Evolutionary conservation across 768 basidiomycete genomes (phyloP).

Genomic region (Suillus brevipes): DNA sequence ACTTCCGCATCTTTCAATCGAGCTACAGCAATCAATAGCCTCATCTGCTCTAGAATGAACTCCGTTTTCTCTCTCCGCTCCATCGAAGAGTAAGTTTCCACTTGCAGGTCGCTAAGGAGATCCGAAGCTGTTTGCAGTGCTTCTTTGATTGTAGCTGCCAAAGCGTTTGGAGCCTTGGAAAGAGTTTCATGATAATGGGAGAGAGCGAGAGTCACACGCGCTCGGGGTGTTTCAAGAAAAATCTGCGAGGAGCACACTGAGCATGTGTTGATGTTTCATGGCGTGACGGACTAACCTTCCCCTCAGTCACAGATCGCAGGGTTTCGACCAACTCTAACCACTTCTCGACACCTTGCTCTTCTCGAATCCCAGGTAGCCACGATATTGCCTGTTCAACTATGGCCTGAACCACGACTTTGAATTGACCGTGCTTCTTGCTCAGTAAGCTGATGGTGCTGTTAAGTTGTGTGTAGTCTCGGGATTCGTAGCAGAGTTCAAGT

Average conservation of each 20-base stretch:
- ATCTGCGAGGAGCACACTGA: conserved; percentile 56
- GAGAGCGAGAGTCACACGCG: conserved; percentile 87
- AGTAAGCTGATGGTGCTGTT: conserved; percentile 68
- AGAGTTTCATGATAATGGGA: conserved; percentile 83
- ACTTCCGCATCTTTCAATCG: conserved; percentile 70
- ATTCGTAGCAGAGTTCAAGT: conserved; percentile 69
- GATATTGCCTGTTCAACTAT: conserved; percentile 85
- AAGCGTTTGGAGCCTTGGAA: conserved; percentile 43
- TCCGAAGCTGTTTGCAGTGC: conserved; percentile 86
- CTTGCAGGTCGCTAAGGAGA: conserved; percentile 90
- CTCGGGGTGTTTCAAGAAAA: conserved; percentile 94
- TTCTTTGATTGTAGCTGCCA: conserved; percentile 50
- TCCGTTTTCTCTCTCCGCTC: conserved; percentile 97
- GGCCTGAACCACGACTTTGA: conserved; percentile 86
- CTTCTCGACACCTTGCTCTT: conserved; percentile 62
- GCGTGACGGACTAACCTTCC: conserved; percentile 67
- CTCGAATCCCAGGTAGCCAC: conserved; percentile 78
- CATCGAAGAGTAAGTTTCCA: conserved; percentile 99
- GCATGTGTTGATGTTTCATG: conserved; percentile 3
- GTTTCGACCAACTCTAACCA: conserved; percentile 92
- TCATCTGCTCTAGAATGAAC: conserved; percentile 97
- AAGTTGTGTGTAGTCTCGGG: conserved; percentile 65
- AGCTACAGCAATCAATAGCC: conserved; percentile 78
- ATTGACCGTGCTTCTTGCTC: conserved; percentile 96
- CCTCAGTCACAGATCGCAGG: conserved; percentile 89